Base-by-base conservation (phyloP, 176 grass and related monocot genomes). In the Eragrostis nindensis region DNA sequence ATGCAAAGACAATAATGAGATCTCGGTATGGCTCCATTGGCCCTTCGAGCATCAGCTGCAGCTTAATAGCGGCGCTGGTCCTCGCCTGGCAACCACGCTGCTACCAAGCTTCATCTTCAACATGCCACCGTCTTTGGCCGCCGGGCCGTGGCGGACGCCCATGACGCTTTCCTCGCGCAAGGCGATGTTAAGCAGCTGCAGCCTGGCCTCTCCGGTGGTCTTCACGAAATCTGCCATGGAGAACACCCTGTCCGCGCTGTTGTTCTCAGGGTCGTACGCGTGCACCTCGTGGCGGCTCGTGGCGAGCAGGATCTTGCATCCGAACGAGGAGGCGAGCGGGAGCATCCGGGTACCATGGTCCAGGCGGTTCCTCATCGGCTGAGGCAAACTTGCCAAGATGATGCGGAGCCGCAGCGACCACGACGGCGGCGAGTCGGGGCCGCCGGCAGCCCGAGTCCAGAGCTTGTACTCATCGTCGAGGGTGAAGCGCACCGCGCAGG, bases 361-460 rank as follows among this genome's bases (percentile, higher is more conserved):
- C 6, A 66, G 15, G 30, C 41, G 32, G 6, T 21, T 2, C 36
- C 36, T 39, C 63, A 66, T 38, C 63, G 14, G 13, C 32, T 36
- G 32, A 36, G 32, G 32, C 32, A 36, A 36, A 14, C 6, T 66
- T 32, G 63, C 32, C 63, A 39, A 8, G 16, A 16, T 66, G 30
- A 66, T 66, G 63, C 63, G 32, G 32, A 36, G 56, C 50, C 71
- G 71, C 71, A 54, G 19, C 71, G 49, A 55, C 72, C 72, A 59
- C 72, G 32, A 36, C 32, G 72, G 0, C 9, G 49, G 0, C 8
- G 63, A 6, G 32, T 4, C 32, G 32, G 2, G 32, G 32, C 32
- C 32, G 32, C 32, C 32, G 32, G 32, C 32, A 57, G 42, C 5
- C 42, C 26, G 19, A 12, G 44, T 65, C 75, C 75, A 65, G 25